phyloP scores from a whole-genome alignment of 1,139 yeast species.

The Suhomyces atakaporum region DNA sequence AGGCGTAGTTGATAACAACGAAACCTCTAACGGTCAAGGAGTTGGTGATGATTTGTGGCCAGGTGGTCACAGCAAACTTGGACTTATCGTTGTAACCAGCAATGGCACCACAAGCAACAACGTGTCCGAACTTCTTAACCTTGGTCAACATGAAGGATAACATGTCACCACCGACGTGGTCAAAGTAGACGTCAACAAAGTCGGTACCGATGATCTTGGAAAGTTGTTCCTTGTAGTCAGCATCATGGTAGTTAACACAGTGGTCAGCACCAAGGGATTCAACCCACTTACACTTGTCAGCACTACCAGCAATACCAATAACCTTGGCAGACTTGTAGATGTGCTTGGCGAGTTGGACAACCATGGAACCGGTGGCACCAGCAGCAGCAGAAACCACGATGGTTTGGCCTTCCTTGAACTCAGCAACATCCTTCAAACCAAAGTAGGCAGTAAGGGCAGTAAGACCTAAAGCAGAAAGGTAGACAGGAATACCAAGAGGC shows the following conservation, averaged over 20 bases:
- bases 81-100: constrained; percentile 36
- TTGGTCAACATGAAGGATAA: constrained; percentile 21
- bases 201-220: constrained; percentile 39
- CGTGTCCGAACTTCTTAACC: constrained; percentile 24
- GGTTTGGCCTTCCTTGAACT: constrained; percentile 37
- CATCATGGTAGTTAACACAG: constrained; percentile 55
- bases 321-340: constrained; percentile 56
- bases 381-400: constrained; percentile 67
- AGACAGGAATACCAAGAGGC: constrained; percentile 32
- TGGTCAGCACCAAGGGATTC: constrained; percentile 58
- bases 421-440: constrained; percentile 50
- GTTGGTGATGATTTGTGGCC: constrained; percentile 47
- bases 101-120: constrained; percentile 33
- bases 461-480: constrained; percentile 43
- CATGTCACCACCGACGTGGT: constrained; percentile 27
- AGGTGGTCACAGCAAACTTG: constrained; percentile 35
- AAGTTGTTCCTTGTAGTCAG: constrained; percentile 45
- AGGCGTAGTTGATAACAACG: constrained; percentile 40
- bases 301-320: constrained; percentile 66
- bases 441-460: constrained; percentile 67
- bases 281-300: constrained; percentile 56
- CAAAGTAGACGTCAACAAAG: constrained; percentile 31
- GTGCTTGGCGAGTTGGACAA: constrained; percentile 59
- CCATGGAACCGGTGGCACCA: constrained; percentile 69
- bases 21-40: constrained; percentile 53